These are phyloP conservation scores for Murraya paniculata DNA, from an alignment of 345 rosid genomes.

Conservation along the genomic window DNA sequence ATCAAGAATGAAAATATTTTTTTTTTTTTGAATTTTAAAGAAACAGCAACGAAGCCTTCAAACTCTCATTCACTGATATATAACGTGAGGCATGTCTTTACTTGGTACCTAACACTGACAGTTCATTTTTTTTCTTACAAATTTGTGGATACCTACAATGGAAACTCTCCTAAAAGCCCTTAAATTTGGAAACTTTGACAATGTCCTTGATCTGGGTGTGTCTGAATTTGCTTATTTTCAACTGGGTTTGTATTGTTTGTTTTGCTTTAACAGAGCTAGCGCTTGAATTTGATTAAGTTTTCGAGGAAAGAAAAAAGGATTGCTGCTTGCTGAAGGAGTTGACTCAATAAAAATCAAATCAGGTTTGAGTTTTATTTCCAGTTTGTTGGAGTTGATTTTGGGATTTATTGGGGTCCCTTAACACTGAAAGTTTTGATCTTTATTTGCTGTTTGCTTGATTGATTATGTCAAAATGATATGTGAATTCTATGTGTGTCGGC, in stretches of 20 bases:
- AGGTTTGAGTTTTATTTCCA: conserved; percentile 22
- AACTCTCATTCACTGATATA: conserved; percentile 24
- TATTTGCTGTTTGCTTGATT: conserved; percentile 12
- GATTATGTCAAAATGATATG: conserved; percentile 6
- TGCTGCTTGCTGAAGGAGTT: not conserved
- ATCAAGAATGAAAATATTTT: conserved; percentile 3
- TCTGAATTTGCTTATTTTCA: conserved; percentile 5
- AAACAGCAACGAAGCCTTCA: conserved; percentile 41
- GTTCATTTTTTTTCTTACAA: conserved; percentile 37
- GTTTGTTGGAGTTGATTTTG: not conserved
- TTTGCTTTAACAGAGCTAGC: conserved; percentile 7
- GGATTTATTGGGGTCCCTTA: conserved; percentile 6
- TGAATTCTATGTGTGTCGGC: conserved; percentile 13
- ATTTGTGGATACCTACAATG: conserved; percentile 25
- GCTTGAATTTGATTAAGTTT: conserved; percentile 18
- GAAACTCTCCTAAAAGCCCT: conserved; percentile 32
- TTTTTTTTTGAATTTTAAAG: conserved; percentile 1
- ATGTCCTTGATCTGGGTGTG: conserved; percentile 22
- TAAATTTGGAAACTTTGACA: conserved; percentile 21
- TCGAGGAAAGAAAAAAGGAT: not conserved
- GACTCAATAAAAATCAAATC: not conserved
- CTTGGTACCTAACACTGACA: conserved; percentile 57
- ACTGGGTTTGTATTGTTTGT: conserved; percentile 13
- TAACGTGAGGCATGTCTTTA: conserved; percentile 36
- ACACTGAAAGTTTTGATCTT: conserved; percentile 24